These are phyloP conservation scores for Solanum paucissectum DNA, from an alignment of 257 asterid genomes.

Conservation along the genomic window DNA sequence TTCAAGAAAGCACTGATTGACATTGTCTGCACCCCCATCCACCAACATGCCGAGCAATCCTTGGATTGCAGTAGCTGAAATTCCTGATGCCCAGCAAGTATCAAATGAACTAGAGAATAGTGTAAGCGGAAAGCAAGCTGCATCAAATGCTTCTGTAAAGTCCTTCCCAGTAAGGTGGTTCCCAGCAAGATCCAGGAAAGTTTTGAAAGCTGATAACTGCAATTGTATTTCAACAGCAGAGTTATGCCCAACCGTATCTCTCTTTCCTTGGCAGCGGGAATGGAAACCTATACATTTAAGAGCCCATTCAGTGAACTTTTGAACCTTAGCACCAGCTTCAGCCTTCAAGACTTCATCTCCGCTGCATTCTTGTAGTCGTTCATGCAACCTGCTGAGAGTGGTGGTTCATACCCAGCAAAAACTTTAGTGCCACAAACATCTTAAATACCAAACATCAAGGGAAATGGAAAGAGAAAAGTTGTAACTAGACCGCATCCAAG, in stretches of 20 bases:
- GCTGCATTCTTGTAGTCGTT: constrained; percentile 92
- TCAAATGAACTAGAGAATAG: constrained; percentile 93
- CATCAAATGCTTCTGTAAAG: constrained; percentile 98
- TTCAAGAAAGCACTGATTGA: constrained; percentile 95
- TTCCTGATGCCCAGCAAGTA: constrained; percentile 97
- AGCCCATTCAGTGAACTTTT: constrained; percentile 98
- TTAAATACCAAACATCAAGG: neutral
- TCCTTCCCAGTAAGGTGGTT: constrained; percentile 88
- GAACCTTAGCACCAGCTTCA: constrained; percentile 96
- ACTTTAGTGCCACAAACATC: neutral
- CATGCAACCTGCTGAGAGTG: constrained; percentile 60
- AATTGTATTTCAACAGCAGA: constrained; percentile 71
- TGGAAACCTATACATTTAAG: constrained; percentile 96
- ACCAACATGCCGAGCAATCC: constrained; percentile 91
- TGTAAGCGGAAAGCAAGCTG: constrained; percentile 98
- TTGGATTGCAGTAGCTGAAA: constrained; percentile 88
- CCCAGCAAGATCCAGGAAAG: constrained; percentile 89
- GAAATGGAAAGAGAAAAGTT: neutral
- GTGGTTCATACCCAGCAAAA: constrained; percentile 10
- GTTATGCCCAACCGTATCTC: constrained; percentile 61
- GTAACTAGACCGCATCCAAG: neutral
- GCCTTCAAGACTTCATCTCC: constrained; percentile 95
- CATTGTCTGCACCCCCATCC: constrained; percentile 99
- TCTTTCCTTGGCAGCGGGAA: constrained; percentile 86
- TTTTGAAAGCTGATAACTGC: constrained; percentile 88